Evolutionary conservation across 169 alveolate genomes (phyloP).

Genomic region (Ophryocystis elektroscirrha): DNA sequence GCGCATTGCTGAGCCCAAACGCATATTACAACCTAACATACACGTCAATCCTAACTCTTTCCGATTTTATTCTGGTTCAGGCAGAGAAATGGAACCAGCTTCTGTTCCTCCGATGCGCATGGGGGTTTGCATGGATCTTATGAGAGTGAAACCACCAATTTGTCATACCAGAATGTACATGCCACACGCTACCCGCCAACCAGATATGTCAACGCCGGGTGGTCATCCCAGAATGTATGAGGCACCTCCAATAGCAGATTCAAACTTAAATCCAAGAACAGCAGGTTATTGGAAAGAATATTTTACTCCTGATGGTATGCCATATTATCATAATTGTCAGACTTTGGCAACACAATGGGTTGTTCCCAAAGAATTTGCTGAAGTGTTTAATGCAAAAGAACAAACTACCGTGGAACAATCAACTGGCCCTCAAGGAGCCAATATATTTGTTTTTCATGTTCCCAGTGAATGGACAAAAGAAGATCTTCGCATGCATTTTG

Average conservation of each 20-base stretch:
- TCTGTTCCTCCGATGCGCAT: too few species aligned
- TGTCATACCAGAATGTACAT: too few species aligned
- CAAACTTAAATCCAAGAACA: constrained; percentile 42
- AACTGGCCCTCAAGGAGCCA: constrained; percentile 71
- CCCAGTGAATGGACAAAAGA: constrained; percentile 68
- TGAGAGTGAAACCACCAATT: too few species aligned
- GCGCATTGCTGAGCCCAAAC: constrained; percentile 59
- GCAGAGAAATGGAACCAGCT: too few species aligned
- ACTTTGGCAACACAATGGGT: constrained; percentile 65
- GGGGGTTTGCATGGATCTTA: too few species aligned
- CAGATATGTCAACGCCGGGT: too few species aligned
- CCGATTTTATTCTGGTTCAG: too few species aligned
- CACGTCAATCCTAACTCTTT: too few species aligned
- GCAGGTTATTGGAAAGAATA: constrained; percentile 56
- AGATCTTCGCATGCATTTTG: constrained; percentile 47
- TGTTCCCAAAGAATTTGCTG: constrained; percentile 53
- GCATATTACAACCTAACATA: too few species aligned
- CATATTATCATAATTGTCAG: constrained; percentile 48
- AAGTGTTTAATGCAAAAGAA: constrained; percentile 6
- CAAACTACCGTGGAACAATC: constrained; percentile 7
- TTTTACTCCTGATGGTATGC: constrained; percentile 47
- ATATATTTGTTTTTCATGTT: constrained; percentile 65
- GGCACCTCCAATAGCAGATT: too few species aligned
- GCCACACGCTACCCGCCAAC: too few species aligned
- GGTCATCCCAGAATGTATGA: too few species aligned